Percentiles rank a stretch among this genome's conserved stretches.
Evolutionary conservation across 164 flowering plant genomes (phyloP).

Genomic region (Chimonanthus praecox): DNA sequence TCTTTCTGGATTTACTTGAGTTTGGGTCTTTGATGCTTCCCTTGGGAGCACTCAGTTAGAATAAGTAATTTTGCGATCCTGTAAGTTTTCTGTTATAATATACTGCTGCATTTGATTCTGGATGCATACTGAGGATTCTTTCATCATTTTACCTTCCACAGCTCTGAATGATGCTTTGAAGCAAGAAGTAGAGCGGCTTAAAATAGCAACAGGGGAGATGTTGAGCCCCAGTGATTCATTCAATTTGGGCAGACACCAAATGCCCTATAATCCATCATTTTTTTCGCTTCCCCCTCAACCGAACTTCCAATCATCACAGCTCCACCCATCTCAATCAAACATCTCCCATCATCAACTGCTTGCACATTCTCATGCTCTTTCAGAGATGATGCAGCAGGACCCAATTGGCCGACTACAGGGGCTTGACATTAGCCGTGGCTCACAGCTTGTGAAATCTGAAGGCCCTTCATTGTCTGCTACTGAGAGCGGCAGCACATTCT

Average conservation of each 20-base stretch:
- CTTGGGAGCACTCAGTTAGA: too few species aligned
- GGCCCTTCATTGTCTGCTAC: slow-evolving; percentile 75
- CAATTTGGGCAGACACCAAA: slow-evolving; percentile 58
- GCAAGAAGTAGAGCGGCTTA: slow-evolving; percentile 82
- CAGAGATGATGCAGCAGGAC: slow-evolving; percentile 68
- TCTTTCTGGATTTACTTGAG: too few species aligned
- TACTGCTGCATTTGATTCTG: not conserved
- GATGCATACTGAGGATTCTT: not conserved
- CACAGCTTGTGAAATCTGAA: slow-evolving; percentile 67
- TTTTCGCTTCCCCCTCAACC: slow-evolving; percentile 43
- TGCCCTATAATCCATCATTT: slow-evolving; percentile 39
- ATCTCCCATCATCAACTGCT: slow-evolving; percentile 32
- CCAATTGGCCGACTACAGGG: slow-evolving; percentile 79
- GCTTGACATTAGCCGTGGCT: slow-evolving; percentile 66
- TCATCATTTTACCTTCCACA: slow-evolving; percentile 18
- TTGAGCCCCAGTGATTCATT: slow-evolving; percentile 45
- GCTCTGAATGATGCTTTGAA: slow-evolving; percentile 79
- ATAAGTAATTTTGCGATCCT: too few species aligned
- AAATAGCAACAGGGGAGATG: slow-evolving; percentile 66
- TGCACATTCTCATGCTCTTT: slow-evolving; percentile 32
- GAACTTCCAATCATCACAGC: slow-evolving; percentile 45
- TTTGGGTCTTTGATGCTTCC: too few species aligned
- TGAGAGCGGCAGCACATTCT: slow-evolving; percentile 73
- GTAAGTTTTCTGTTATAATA: not conserved
- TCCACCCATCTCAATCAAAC: slow-evolving; percentile 43